Percentiles rank a stretch among this genome's conserved stretches.
Evolutionary conservation across 2,329 filamentous ascomycete genomes (phyloP).

Genomic region (Penicillium sp.): DNA sequence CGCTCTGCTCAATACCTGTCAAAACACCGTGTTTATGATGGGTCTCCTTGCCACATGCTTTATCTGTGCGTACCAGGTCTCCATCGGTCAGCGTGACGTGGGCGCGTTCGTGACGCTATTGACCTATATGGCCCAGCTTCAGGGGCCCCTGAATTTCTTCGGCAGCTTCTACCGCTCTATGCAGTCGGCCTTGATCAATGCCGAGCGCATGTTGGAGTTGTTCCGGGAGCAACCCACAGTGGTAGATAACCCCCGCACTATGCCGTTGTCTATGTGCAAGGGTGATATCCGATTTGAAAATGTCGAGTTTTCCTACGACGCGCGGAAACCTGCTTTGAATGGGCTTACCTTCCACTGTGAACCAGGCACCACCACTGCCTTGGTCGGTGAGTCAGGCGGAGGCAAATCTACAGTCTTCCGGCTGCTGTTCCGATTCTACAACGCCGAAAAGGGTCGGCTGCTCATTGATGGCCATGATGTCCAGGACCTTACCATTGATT

Average conservation of each 20-base stretch:
- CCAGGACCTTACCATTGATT: slow-evolving; percentile 83
- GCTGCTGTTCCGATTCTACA: slow-evolving; percentile 94
- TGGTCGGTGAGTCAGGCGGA: slow-evolving; percentile 93
- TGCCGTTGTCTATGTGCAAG: slow-evolving; percentile 60
- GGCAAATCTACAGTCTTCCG: slow-evolving; percentile 97
- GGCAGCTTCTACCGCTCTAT: slow-evolving; percentile 95
- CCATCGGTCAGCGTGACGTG: slow-evolving; percentile 58
- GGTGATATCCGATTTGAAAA: slow-evolving; percentile 83
- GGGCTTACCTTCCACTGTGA: slow-evolving; percentile 78
- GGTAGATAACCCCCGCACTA: slow-evolving; percentile 65
- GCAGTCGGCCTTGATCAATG: slow-evolving; percentile 95
- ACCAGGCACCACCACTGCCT: slow-evolving; percentile 88
- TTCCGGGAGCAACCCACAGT: slow-evolving; percentile 96
- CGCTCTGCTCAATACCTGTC: slow-evolving; percentile 74
- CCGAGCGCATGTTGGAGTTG: slow-evolving; percentile 86
- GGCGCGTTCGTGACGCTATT: slow-evolving; percentile 69
- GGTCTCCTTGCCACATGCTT: slow-evolving; percentile 68
- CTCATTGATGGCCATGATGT: slow-evolving; percentile 80
- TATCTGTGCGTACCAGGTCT: slow-evolving; percentile 72
- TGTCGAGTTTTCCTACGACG: slow-evolving; percentile 86
- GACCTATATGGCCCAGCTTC: slow-evolving; percentile 73
- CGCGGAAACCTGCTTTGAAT: slow-evolving; percentile 75
- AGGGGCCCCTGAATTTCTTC: slow-evolving; percentile 78
- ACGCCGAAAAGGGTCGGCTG: slow-evolving; percentile 72
- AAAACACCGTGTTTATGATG: slow-evolving; percentile 73